Evolutionary conservation across 2,329 filamentous ascomycete genomes (phyloP), one percentile per base, ranked within the genome.

Genomic region (Tothia fuscella): DNA sequence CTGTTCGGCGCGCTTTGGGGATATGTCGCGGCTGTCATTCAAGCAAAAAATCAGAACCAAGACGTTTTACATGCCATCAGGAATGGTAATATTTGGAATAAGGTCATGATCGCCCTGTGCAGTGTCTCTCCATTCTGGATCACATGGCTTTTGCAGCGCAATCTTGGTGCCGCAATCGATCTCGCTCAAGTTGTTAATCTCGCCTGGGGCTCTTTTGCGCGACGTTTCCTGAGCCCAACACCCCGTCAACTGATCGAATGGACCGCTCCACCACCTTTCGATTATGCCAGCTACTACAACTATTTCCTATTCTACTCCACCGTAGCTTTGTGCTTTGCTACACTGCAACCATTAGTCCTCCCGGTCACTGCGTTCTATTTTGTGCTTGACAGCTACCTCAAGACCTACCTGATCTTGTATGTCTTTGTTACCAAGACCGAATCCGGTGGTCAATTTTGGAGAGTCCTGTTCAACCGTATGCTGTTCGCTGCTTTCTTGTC

Each of bases 341-440:
- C 79, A 2, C 70, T 96, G 40, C 91, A 96, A 60, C 91, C 91
- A 0, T 70, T 96, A 19, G 82, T 91, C 2, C 70, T 98, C 6
- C 78, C 84, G 0, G 82, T 93, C 29, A 86, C 84, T 1, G 87
- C 88, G 2, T 63, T 95, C 22, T 98, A 95, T 68, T 96, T 96
- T 59, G 66, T 68, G 39, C 68, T 98, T 38, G 91, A 98, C 58
- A 79, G 80, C 4, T 85, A 81, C 62, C 70, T 96, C 56, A 95
- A 94, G 72, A 96, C 96, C 64, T 98, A 98, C 56, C 68, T 30
- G 20, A n/a, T 17, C 16, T 59, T 61, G 41, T 70, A 98, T 62
- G 82, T 95, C 49, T 96, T 95, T 56, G 75, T 93, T 49, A 98
- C 91, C 35, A 98, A 96, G 67, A 94, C 82, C 21, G 91, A 98